These are phyloP conservation scores for Coriolopsis trogii DNA, from an alignment of 1,284 basidiomycete species.

Conservation along the genomic window DNA sequence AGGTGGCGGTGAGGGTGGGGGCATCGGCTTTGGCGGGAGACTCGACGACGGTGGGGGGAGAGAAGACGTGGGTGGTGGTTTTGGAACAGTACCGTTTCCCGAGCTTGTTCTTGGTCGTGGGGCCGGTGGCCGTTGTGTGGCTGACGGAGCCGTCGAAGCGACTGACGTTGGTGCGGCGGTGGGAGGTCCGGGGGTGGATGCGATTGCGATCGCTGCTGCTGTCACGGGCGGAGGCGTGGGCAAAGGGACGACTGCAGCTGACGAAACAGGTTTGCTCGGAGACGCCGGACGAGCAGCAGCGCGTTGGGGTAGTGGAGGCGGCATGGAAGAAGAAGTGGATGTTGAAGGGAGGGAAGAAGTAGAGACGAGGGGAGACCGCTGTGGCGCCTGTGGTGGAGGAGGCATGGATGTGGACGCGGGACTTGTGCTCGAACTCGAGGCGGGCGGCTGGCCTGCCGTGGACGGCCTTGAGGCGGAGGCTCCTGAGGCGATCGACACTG, in stretches of 20 bases:
- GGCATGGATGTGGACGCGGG: conserved; percentile 16
- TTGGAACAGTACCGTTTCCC: conserved; percentile 26
- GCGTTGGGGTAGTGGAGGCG: conserved; percentile 12
- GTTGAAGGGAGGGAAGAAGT: conserved; percentile 16
- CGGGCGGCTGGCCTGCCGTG: conserved; percentile 19
- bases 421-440: conserved; percentile 11
- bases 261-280: conserved; percentile 6
- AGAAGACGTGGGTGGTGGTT: conserved; percentile 29
- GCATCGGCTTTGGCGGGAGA: conserved; percentile 21
- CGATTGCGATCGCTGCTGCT: conserved; percentile 4
- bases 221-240: conserved; percentile 14
- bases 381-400: conserved; percentile 18
- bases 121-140: conserved; percentile 28
- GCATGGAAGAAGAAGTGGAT: conserved; percentile 17
- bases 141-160: conserved; percentile 21
- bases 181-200: conserved; percentile 9
- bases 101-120: conserved; percentile 26
- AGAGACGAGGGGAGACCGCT: conserved; percentile 19
- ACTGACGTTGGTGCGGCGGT: conserved; percentile 5
- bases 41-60: conserved; percentile 27
- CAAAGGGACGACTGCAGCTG: conserved; percentile 1
- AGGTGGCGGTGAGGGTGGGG: conserved; percentile 26
- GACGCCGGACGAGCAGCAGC: conserved; percentile 13
- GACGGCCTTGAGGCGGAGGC: conserved; percentile 26
- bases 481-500: conserved; percentile 8